A percentile compares a stretch with the other conserved stretches of the same genome.
phyloP scores from a whole-genome alignment of 345 rosid species.

The Limnanthes douglasii region DNA sequence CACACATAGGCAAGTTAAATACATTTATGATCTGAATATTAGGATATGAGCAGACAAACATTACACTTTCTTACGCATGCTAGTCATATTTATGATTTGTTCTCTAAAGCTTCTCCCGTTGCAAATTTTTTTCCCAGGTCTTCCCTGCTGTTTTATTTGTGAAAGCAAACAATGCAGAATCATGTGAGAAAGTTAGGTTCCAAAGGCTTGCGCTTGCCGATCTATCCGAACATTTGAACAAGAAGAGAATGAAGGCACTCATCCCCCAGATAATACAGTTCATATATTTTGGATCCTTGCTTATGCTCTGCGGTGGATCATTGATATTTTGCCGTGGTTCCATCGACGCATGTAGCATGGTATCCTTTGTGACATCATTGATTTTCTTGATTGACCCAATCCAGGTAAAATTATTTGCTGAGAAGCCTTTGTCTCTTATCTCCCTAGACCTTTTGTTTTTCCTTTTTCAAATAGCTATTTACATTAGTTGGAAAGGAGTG shows the following conservation, averaged over 20 bases:
- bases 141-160: slow-evolving; percentile 81
- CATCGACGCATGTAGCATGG: slow-evolving; percentile 43
- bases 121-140: slow-evolving; percentile 23
- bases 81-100: not conserved
- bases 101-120: not conserved
- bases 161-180: slow-evolving; percentile 85
- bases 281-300: slow-evolving; percentile 58
- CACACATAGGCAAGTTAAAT: too few species aligned
- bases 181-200: slow-evolving; percentile 57
- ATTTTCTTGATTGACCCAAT: slow-evolving; percentile 78
- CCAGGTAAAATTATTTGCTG: slow-evolving; percentile 36
- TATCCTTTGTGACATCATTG: slow-evolving; percentile 71
- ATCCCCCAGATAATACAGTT: slow-evolving; percentile 73
- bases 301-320: slow-evolving; percentile 56
- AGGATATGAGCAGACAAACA: too few species aligned
- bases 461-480: too few species aligned
- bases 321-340: slow-evolving; percentile 47
- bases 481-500: too few species aligned
- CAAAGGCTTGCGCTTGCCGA: slow-evolving; percentile 56
- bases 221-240: slow-evolving; percentile 37
- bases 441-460: not conserved
- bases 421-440: slow-evolving; percentile 1
- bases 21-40: too few species aligned
- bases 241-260: slow-evolving; percentile 88
- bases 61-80: too few species aligned